phyloP scores from a whole-genome alignment of 2,329 filamentous ascomycete species.

The Uncinocarpus reesii region DNA sequence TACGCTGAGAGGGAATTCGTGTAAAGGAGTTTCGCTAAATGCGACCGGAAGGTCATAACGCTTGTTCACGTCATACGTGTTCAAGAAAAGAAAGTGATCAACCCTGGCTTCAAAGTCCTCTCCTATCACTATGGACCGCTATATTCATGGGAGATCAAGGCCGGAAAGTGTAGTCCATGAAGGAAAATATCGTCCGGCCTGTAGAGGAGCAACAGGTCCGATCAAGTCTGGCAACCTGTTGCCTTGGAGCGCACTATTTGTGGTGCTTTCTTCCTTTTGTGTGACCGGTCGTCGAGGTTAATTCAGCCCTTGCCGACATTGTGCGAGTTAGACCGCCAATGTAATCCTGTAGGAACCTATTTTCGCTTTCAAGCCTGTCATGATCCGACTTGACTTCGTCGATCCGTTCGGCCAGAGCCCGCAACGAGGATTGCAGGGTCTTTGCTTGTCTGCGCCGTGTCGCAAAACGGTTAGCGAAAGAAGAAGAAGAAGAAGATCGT shows the following conservation, averaged over 20 bases:
- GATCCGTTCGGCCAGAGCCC: conserved; percentile 84
- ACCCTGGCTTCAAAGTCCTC: background rate
- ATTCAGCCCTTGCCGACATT: conserved; percentile 46
- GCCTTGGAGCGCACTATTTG: background rate
- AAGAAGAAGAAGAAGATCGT: no score
- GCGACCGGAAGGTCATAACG: conserved; percentile 14
- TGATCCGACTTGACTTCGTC: conserved; percentile 91
- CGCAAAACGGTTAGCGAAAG: no score
- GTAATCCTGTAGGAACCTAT: conserved; percentile 95
- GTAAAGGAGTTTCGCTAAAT: conserved; percentile 12
- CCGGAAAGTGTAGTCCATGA: background rate
- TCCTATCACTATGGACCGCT: background rate
- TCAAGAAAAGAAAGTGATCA: background rate
- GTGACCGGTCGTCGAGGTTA: conserved; percentile 42
- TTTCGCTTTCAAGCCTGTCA: conserved; percentile 91
- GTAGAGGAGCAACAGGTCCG: background rate
- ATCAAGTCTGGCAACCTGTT: background rate
- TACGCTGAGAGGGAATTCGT: conserved; percentile 12
- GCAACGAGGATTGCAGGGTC: conserved; percentile 74
- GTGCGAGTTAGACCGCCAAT: conserved; percentile 90
- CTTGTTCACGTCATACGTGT: conserved; percentile 12
- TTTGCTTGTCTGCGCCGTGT: conserved; percentile 63
- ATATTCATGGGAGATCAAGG: background rate
- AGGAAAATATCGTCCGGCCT: background rate
- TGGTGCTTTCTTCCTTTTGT: conserved; percentile 36